Percentiles rank a stretch among this genome's conserved stretches.
Evolutionary conservation across 2,329 filamentous ascomycete genomes (phyloP).

Genomic region (Sporothrix pallida): DNA sequence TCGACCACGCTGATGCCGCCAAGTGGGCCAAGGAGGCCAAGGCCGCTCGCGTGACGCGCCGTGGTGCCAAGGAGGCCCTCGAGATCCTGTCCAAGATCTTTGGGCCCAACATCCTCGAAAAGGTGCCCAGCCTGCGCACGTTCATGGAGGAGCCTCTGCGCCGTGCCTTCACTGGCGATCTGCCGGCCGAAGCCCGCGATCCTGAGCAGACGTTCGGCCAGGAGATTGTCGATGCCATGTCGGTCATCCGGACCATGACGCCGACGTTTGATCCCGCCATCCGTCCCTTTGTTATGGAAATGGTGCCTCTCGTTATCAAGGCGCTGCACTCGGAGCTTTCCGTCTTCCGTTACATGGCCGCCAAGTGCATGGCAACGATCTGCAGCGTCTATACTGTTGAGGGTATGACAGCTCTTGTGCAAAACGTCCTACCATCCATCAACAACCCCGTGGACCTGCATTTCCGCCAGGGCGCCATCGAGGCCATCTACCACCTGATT

Average conservation of each 20-base stretch:
- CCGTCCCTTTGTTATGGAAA: constrained; percentile 77
- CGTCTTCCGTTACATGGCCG: constrained; percentile 93
- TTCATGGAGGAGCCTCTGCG: constrained; percentile 83
- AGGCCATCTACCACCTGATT: constrained; percentile 95
- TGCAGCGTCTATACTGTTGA: constrained; percentile 96
- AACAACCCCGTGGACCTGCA: constrained; percentile 87
- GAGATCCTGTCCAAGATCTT: constrained; percentile 85
- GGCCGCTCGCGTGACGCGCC: constrained; percentile 85
- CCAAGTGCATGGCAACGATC: constrained; percentile 95
- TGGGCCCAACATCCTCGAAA: constrained; percentile 76
- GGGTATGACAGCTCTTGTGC: constrained; percentile 93
- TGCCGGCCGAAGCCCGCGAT: constrained; percentile 76
- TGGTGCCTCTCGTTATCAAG: constrained; percentile 85
- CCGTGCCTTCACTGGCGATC: constrained; percentile 71
- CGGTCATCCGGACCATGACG: constrained; percentile 87
- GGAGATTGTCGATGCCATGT: constrained; percentile 91
- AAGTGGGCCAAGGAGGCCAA: constrained; percentile 90
- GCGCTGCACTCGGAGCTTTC: constrained; percentile 87
- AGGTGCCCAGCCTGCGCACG: constrained; percentile 78
- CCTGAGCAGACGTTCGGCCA: constrained; percentile 80
- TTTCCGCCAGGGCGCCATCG: constrained; percentile 89
- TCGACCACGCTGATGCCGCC: constrained; percentile 87
- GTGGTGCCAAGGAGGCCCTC: constrained; percentile 91
- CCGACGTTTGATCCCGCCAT: constrained; percentile 82
- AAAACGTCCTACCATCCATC: constrained; percentile 89